Evolutionary conservation across 345 rosid genomes (phyloP).

Genomic region (Hibiscus trionum): DNA sequence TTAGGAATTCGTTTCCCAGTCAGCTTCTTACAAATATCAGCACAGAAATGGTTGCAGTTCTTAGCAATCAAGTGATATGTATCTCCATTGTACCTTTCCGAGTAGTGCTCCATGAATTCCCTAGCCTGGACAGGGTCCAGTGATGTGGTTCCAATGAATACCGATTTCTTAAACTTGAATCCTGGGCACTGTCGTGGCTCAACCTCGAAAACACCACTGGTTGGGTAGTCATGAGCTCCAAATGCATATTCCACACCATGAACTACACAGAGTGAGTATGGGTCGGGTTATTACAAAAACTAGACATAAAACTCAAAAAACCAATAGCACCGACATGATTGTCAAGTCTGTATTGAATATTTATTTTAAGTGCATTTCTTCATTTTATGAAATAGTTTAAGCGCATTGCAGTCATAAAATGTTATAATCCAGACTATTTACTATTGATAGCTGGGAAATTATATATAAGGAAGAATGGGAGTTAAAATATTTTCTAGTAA

Average conservation of each 20-base stretch:
- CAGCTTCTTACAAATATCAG: constrained; percentile 66
- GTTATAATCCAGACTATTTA: background rate
- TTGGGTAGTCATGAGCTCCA: constrained; percentile 90
- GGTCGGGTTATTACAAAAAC: constrained; percentile 1
- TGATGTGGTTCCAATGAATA: constrained; percentile 78
- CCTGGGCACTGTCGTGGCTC: constrained; percentile 95
- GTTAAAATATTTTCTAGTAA: constrained; percentile 9
- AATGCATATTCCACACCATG: constrained; percentile 95
- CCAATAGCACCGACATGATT: background rate
- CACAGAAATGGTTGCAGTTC: constrained; percentile 97
- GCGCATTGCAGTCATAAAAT: background rate
- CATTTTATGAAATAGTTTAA: background rate
- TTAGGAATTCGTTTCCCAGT: constrained; percentile 75
- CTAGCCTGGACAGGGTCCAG: constrained; percentile 76
- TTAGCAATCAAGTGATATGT: constrained; percentile 79
- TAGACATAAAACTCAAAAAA: constrained; percentile 1
- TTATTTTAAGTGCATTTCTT: background rate
- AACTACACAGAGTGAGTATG: constrained; percentile 36
- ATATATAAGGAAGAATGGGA: background rate
- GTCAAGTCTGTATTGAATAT: background rate
- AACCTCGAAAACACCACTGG: constrained; percentile 90
- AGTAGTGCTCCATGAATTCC: constrained; percentile 72
- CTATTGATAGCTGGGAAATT: background rate
- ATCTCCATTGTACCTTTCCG: constrained; percentile 79
- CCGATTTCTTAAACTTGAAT: constrained; percentile 82